Base-by-base conservation (phyloP, 805 yeast species). In the Saturnispora halmiae region DNA sequence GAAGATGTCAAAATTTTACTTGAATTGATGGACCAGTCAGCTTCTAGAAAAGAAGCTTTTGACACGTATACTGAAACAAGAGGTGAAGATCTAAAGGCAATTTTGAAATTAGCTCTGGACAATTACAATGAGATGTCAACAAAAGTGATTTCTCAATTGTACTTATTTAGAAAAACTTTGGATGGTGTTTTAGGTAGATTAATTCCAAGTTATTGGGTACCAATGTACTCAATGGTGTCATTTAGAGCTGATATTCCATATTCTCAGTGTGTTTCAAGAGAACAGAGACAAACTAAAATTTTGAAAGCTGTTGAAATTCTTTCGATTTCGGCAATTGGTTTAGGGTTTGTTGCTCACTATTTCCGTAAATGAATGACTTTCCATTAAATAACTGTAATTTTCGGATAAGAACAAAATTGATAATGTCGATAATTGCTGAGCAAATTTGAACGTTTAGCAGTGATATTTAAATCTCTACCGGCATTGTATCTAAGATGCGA, bases 211-310 rank as follows among this genome's bases (percentile, higher is more conserved):
- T 60, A 56, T 28, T 84, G 95, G 94, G 61, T 86, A 25, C 95
- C 96, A 1, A 64, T 88, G 51, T 88, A 88, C 59, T 79, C 95
- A 8, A 87, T 88, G 96, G 84, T 88, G 3, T 81, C 95, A 1
- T 88, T 88, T 64, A 67, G 95, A 46, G 75, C 79, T 6, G 95
- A 88, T 55, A 79, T 87, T 26, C 67, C 82, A 8, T 88, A 88
- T 54, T 72, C 86, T 1, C 66, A 67, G 39, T 94, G 94, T 2
- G 67, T 83, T 10, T 56, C 57, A 7, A 66, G 69, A 27, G 76
- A 75, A 37, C 55, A 60, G 31, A 64, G 73, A 39, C 95, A 86
- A 59, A 66, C 65, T 27, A 53, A 45, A 10, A 67, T 83, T 3
- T 55, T 86, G 36, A 57, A 55, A 31, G 42, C 46, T 18, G 46